A percentile compares a stretch with the other conserved stretches of the same genome.
Conservation (phyloP, 805 yeast genomes). For the Lipomyces yamanashiensis region DNA sequence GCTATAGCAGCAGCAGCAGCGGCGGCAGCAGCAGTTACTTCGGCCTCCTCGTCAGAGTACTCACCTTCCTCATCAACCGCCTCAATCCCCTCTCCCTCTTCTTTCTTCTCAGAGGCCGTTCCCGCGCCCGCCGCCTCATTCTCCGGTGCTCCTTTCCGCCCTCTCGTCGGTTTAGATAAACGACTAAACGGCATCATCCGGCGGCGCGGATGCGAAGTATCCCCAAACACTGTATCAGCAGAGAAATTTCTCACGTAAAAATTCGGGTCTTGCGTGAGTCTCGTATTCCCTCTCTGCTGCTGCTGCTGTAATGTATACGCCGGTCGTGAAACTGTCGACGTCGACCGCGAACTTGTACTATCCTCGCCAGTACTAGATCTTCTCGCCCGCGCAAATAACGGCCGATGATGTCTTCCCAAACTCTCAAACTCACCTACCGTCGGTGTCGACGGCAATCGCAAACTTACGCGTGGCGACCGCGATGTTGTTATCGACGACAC, state of each 20-base stretch:
- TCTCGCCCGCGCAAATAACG: neutral
- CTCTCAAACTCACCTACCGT: slow-evolving; percentile 1
- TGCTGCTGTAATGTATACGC: neutral
- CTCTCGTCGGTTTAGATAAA: neutral
- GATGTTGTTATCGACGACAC: slow-evolving; percentile 26
- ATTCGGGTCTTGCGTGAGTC: neutral
- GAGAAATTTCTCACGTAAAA: slow-evolving; percentile 14
- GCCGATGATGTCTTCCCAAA: neutral
- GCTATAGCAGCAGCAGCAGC: neutral
- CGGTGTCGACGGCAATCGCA: slow-evolving; percentile 18
- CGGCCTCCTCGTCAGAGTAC: slow-evolving; percentile 29
- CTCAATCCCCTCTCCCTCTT: slow-evolving; percentile 18
- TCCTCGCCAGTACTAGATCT: slow-evolving; percentile 11
- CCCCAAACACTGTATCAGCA: slow-evolving; percentile 12
- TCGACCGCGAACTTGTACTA: neutral
- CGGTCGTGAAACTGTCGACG: neutral
- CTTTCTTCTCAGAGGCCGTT: neutral
- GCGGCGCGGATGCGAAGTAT: slow-evolving; percentile 3
- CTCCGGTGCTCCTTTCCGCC: slow-evolving; percentile 10
- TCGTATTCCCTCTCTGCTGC: neutral
- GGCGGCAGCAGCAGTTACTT: neutral
- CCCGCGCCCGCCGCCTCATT: neutral
- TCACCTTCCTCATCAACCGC: slow-evolving; percentile 36
- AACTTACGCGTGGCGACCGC: slow-evolving; percentile 29
- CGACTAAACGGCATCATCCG: slow-evolving; percentile 4